Percentiles rank a stretch among this genome's conserved stretches.
phyloP scores from a whole-genome alignment of 148 eudicot species.

The Drosera capensis region DNA sequence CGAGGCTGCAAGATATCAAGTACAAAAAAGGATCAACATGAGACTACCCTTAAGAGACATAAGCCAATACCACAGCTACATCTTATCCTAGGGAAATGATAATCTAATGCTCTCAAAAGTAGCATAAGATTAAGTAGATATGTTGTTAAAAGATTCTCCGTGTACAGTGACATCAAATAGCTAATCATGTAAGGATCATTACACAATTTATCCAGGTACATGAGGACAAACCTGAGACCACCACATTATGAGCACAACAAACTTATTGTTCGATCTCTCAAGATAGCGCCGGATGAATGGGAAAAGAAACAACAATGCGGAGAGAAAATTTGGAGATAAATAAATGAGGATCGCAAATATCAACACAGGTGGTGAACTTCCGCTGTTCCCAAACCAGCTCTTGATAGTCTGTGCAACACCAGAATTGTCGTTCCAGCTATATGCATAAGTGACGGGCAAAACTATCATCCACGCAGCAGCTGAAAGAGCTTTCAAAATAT shows the following conservation, averaged over 20 bases:
- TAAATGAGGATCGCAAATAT: conserved; percentile 44
- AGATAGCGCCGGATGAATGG: conserved; percentile 45
- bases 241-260: conserved; percentile 53
- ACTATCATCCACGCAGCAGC: conserved; percentile 55
- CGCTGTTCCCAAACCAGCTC: conserved; percentile 39
- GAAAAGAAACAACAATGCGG: conserved; percentile 38
- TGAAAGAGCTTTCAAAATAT: conserved; percentile 32
- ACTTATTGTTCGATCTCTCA: conserved; percentile 40
- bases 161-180: background rate
- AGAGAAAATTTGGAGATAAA: conserved; percentile 49
- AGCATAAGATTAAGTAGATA: too few relatives aligned
- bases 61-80: too few relatives aligned
- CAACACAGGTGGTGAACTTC: conserved; percentile 37
- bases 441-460: conserved; percentile 52
- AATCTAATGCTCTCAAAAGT: too few relatives aligned
- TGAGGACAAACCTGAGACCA: conserved; percentile 48
- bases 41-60: too few relatives aligned
- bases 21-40: conserved; percentile 2
- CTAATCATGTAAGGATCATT: background rate
- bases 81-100: too few relatives aligned
- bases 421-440: conserved; percentile 41
- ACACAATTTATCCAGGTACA: background rate
- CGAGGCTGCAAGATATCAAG: conserved; percentile 33
- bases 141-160: too few relatives aligned
- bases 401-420: conserved; percentile 41